Evolutionary conservation across 2,329 filamentous ascomycete species (phyloP).

Genomic region (Xylaria sp.): DNA sequence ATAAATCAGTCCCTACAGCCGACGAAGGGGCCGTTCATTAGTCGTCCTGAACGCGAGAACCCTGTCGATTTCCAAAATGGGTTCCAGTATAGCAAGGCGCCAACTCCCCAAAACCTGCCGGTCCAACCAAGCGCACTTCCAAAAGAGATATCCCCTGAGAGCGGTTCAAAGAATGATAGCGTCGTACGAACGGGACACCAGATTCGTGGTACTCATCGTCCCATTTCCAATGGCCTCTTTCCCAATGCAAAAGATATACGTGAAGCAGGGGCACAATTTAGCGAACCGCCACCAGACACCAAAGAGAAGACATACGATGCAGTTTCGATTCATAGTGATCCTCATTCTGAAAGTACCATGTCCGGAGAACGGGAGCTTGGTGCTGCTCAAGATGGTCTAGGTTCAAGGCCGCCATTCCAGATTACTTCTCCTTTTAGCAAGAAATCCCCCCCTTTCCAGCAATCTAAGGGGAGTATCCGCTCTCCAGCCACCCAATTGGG

Average conservation of each 20-base stretch:
- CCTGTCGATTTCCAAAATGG: conserved; percentile 35
- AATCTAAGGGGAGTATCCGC: neutral
- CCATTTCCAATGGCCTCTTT: neutral
- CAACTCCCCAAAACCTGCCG: conserved; percentile 25
- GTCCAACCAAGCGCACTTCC: neutral
- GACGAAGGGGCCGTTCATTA: conserved; percentile 27
- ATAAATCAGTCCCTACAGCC: neutral
- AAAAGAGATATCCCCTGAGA: neutral
- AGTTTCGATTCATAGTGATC: neutral
- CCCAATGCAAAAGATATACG: neutral
- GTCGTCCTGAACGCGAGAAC: conserved; percentile 36
- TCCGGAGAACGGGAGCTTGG: neutral
- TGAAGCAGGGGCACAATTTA: neutral
- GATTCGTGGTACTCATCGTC: neutral
- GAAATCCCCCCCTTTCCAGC: neutral
- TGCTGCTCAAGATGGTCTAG: neutral
- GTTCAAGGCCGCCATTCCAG: conserved; percentile 7
- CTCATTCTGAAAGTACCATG: neutral
- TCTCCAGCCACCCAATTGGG: conserved; percentile 7
- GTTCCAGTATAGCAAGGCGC: conserved; percentile 41
- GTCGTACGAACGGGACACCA: neutral
- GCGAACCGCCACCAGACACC: neutral
- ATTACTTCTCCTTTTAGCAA: neutral
- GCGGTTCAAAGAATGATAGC: neutral
- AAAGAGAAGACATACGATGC: neutral